Evolutionary conservation across 1,284 basidiomycete species (phyloP).

Genomic region (Fomitopsis palustris): DNA sequence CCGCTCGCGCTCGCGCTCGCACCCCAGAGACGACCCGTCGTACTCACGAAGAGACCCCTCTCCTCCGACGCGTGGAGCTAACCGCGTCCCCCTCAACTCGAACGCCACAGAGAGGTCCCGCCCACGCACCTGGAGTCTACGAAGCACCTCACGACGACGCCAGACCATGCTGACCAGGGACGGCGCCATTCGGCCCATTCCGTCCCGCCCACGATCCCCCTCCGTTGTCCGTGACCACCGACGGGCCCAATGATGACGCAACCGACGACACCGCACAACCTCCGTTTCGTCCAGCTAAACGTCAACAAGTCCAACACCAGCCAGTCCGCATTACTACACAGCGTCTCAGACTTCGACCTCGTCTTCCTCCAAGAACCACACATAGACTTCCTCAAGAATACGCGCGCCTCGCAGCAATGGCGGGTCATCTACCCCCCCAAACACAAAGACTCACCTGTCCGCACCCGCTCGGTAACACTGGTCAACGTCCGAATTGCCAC

Average conservation of each 20-base stretch:
- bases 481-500: slow-evolving; percentile 26
- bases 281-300: background rate
- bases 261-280: too few species aligned
- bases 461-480: slow-evolving; percentile 25
- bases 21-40: too few species aligned
- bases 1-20: too few species aligned
- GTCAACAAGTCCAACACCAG: background rate
- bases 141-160: background rate
- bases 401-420: background rate
- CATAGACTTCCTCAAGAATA: background rate
- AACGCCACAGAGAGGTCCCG: too few species aligned
- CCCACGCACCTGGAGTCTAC: background rate
- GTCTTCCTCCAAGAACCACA: background rate
- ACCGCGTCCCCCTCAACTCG: too few species aligned
- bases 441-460: background rate
- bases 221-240: background rate
- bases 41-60: too few species aligned
- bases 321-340: background rate
- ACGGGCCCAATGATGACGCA: too few species aligned
- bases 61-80: too few species aligned
- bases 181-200: background rate
- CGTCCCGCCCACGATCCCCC: background rate
- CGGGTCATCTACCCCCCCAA: background rate
- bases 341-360: background rate
- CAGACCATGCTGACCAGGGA: background rate